These are phyloP conservation scores for Polyplosphaeria fusca DNA, from an alignment of 495 filamentous ascomycete species.

Conservation along the genomic window DNA sequence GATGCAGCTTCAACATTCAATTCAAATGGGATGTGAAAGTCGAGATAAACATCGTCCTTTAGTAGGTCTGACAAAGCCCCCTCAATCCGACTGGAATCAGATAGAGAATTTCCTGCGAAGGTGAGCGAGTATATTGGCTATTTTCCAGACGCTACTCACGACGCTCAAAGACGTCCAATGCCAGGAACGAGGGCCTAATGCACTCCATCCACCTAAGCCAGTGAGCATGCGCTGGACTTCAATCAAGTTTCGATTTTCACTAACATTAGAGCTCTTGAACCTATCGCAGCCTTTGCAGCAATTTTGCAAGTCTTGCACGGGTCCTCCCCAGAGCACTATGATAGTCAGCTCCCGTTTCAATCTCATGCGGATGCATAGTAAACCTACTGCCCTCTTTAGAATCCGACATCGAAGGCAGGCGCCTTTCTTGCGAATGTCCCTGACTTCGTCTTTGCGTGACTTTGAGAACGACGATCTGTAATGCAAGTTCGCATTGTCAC, in stretches of 20 bases:
- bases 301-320: conserved; percentile 21
- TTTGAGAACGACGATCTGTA: conserved; percentile 9
- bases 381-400: conserved; percentile 19
- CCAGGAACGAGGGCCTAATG: conserved; percentile 5
- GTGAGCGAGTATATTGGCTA: too few species aligned
- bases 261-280: conserved; percentile 12
- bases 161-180: not conserved
- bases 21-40: conserved; percentile 23
- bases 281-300: conserved; percentile 15
- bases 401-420: conserved; percentile 21
- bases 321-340: conserved; percentile 25
- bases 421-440: conserved; percentile 2
- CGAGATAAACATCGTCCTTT: conserved; percentile 20
- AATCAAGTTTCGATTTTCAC: too few species aligned
- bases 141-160: too few species aligned
- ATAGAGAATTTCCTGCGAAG: not conserved
- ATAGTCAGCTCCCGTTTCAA: conserved; percentile 1
- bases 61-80: conserved; percentile 13
- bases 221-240: too few species aligned
- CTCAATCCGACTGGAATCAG: conserved; percentile 7
- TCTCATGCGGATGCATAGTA: not conserved
- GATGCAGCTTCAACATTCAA: conserved; percentile 25
- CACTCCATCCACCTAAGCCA: conserved; percentile 8
- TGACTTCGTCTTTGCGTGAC: conserved; percentile 14
- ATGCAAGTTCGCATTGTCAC: conserved; percentile 10